A percentile compares a stretch with the other conserved stretches of the same genome.
These are phyloP conservation scores for Nicotiana knightiana DNA, from an alignment of 257 asterid species.

Conservation along the genomic window DNA sequence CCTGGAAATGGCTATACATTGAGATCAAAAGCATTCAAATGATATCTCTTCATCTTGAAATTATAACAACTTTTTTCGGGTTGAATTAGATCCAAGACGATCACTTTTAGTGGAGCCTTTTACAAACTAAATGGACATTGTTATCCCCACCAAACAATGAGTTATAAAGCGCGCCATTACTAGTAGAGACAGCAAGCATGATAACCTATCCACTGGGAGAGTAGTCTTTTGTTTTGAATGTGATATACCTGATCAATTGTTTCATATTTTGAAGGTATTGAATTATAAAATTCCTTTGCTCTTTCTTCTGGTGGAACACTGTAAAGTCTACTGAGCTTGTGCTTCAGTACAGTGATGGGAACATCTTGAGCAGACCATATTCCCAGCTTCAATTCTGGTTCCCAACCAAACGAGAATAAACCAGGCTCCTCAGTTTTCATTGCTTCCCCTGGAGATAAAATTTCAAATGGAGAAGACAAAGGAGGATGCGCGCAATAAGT, in stretches of 20 bases:
- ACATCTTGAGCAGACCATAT: slow-evolving; percentile 65
- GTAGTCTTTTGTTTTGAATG: not conserved
- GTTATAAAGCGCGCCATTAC: not conserved
- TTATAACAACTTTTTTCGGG: not conserved
- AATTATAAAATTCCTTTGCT: slow-evolving; percentile 37
- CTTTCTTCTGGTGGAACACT: slow-evolving; percentile 50
- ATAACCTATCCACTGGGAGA: not conserved
- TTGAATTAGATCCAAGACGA: not conserved
- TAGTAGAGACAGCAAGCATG: not conserved
- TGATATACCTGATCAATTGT: slow-evolving; percentile 64
- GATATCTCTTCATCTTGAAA: not conserved
- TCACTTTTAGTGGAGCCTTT: not conserved
- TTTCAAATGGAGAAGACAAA: slow-evolving; percentile 51
- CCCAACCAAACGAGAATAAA: slow-evolving; percentile 60
- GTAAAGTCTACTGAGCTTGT: slow-evolving; percentile 72
- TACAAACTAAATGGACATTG: not conserved
- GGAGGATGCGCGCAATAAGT: slow-evolving; percentile 72
- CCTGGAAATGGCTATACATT: not conserved
- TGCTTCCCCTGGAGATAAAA: slow-evolving; percentile 61
- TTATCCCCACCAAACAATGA: not conserved
- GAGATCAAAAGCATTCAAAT: not conserved
- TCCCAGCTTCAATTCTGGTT: slow-evolving; percentile 62
- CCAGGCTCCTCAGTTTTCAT: slow-evolving; percentile 57
- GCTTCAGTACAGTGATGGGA: slow-evolving; percentile 56
- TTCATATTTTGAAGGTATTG: slow-evolving; percentile 67